Evolutionary conservation across 2,329 filamentous ascomycete genomes (phyloP).

Genomic region (Blastomyces parvus): DNA sequence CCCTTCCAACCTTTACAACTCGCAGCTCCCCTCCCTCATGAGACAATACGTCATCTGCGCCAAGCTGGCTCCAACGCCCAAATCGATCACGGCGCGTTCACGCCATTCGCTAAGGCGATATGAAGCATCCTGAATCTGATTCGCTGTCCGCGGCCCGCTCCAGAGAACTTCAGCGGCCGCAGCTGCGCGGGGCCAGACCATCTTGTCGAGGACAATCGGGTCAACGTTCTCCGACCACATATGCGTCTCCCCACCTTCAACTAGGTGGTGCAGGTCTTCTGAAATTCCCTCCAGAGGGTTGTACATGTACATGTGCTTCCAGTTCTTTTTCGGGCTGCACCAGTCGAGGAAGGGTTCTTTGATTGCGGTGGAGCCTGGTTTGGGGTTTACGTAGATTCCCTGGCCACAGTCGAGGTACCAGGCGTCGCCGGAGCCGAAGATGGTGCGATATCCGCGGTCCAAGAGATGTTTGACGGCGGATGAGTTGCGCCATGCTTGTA

Average conservation of each 20-base stretch:
- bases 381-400: conserved; percentile 27
- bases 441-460: conserved; percentile 24
- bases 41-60: conserved; percentile 67
- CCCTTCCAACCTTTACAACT: conserved; percentile 7
- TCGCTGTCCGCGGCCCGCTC: conserved; percentile 48
- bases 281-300: conserved; percentile 61
- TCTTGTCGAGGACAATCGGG: conserved; percentile 60
- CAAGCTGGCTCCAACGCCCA: conserved; percentile 55
- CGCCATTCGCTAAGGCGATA: conserved; percentile 66
- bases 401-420: conserved; percentile 29
- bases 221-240: conserved; percentile 76
- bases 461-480: conserved; percentile 21
- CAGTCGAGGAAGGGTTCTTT: conserved; percentile 18
- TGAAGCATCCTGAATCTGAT: conserved; percentile 46
- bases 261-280: conserved; percentile 51
- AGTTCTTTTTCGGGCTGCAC: conserved; percentile 60
- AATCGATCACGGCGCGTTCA: conserved; percentile 57
- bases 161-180: conserved; percentile 73
- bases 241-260: conserved; percentile 72
- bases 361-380: conserved; percentile 13
- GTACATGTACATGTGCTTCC: conserved; percentile 71
- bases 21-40: conserved; percentile 16
- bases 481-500: conserved; percentile 62
- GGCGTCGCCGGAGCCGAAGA: conserved; percentile 26
- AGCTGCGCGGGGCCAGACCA: conserved; percentile 67